A percentile compares a stretch with the other conserved stretches of the same genome.
Conservation (phyloP, 129 eudicot genomes). For the sunflower (Helianthus annuus) region DNA sequence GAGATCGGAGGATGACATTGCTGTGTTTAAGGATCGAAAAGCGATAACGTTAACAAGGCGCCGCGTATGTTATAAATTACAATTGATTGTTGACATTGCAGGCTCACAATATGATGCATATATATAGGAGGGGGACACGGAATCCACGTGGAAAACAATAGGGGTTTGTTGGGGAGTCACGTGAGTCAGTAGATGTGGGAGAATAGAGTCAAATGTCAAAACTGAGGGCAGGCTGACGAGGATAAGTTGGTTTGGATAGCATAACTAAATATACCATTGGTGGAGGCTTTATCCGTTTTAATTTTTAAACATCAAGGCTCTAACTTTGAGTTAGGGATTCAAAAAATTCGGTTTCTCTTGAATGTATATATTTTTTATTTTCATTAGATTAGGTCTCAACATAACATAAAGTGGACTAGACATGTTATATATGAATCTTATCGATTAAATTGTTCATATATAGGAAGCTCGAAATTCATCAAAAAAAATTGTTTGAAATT, state of each 20-base stretch:
- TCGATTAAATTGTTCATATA: too few species aligned
- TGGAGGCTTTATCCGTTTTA: constrained; percentile 12
- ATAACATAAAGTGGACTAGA: too few species aligned
- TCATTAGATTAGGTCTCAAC: too few species aligned
- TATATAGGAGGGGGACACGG: background rate
- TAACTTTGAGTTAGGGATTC: background rate
- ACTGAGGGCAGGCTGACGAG: constrained; percentile 3
- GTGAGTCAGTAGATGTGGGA: background rate
- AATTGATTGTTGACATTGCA: background rate
- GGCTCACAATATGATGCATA: background rate
- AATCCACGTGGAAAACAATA: background rate
- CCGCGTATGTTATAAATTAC: background rate
- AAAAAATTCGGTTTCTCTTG: too few species aligned
- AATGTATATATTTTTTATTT: too few species aligned
- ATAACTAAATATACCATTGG: background rate
- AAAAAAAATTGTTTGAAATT: too few species aligned
- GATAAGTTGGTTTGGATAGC: background rate
- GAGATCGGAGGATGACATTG: constrained; percentile 54
- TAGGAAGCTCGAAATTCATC: too few species aligned
- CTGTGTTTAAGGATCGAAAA: constrained; percentile 10
- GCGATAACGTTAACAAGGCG: background rate
- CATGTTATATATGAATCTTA: too few species aligned
- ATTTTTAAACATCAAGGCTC: background rate
- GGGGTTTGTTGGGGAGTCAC: constrained; percentile 5
- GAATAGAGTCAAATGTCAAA: background rate